Percentiles rank a stretch among this genome's conserved stretches.
Evolutionary conservation across 2,329 filamentous ascomycete species (phyloP).

Genomic region (Ophiostoma australiae): DNA sequence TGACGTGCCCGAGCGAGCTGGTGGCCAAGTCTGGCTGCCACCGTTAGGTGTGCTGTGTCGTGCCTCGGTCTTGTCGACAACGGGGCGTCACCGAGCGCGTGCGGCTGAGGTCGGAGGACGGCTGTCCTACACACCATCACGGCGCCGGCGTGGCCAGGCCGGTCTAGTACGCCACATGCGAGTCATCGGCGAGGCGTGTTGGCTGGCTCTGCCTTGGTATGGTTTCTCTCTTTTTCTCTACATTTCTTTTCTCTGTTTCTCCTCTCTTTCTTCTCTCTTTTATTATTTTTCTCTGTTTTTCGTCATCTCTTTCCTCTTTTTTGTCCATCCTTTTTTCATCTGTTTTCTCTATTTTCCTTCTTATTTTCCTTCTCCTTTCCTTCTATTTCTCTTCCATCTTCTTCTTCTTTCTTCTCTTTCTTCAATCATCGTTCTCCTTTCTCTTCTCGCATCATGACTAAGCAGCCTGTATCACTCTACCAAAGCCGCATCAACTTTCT

Average conservation of each 20-base stretch:
- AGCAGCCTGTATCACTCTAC: too few species aligned
- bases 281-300: background rate
- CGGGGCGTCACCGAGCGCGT: too few species aligned
- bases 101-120: background rate
- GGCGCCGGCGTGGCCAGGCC: background rate
- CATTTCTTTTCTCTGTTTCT: background rate
- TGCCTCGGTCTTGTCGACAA: too few species aligned
- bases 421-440: background rate
- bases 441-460: too few species aligned
- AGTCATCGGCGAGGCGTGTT: background rate
- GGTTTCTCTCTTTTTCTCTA: background rate
- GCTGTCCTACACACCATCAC: background rate
- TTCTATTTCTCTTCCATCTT: too few species aligned
- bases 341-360: too few species aligned
- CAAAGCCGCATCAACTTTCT: background rate
- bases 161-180: background rate
- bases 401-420: too few species aligned
- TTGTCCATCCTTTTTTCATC: too few species aligned
- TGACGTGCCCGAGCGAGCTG: constrained; percentile 50
- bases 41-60: background rate
- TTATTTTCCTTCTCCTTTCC: too few species aligned
- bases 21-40: constrained; percentile 39
- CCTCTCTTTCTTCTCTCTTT: background rate
- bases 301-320: too few species aligned
- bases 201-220: background rate